phyloP scores from a whole-genome alignment of 257 asterid genomes.

The Penstemon eatonii region DNA sequence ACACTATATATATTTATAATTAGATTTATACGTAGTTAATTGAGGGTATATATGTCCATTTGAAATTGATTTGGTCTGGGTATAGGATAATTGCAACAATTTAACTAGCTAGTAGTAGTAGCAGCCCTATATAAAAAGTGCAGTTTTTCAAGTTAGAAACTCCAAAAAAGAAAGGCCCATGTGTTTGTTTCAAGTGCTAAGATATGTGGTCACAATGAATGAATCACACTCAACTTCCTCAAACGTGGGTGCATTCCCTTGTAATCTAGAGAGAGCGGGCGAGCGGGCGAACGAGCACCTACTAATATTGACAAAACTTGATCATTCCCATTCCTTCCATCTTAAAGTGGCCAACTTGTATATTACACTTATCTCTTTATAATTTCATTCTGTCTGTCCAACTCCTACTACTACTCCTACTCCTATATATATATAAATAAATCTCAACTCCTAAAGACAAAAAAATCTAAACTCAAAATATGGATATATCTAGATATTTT shows the following conservation, averaged over 20 bases:
- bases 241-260: conserved; percentile 56
- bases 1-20: too few relatives aligned
- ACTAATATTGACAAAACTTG: conserved; percentile 37
- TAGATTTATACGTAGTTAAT: too few relatives aligned
- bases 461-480: conserved; percentile 20
- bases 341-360: conserved; percentile 43
- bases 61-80: too few relatives aligned
- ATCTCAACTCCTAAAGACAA: not conserved
- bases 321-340: conserved; percentile 29
- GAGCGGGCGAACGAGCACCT: not conserved
- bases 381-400: not conserved
- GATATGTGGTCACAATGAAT: conserved; percentile 34
- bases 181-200: conserved; percentile 29
- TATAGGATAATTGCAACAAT: too few relatives aligned
- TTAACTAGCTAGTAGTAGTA: too few relatives aligned
- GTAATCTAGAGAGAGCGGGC: conserved; percentile 19
- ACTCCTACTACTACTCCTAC: not conserved
- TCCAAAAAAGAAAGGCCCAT: not conserved
- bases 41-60: too few relatives aligned
- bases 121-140: conserved; percentile 34
- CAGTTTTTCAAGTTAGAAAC: not conserved
- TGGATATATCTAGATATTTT: conserved; percentile 31
- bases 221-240: conserved; percentile 45
- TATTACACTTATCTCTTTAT: conserved; percentile 12
- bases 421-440: conserved; percentile 6